These are phyloP conservation scores for Gracilaria vermiculophylla DNA, from an alignment of 23 red algal species.

Conservation along the genomic window DNA sequence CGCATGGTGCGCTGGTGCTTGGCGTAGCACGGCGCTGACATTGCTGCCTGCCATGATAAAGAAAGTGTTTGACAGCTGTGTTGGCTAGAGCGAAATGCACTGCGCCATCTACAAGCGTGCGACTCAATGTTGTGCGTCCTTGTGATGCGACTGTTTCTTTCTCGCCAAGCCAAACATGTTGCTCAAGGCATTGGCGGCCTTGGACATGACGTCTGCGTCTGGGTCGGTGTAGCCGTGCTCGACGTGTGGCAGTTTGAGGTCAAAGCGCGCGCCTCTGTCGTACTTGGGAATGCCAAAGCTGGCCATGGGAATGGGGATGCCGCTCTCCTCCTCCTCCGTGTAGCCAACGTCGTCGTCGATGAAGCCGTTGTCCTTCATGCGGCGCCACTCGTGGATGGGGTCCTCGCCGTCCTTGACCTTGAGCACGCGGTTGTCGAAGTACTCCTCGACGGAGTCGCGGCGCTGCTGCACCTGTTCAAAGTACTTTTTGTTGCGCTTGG, in stretches of 20 bases:
- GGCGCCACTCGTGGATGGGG: slow-evolving; percentile 75
- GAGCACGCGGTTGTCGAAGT: slow-evolving; percentile 57
- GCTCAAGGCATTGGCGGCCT: slow-evolving; percentile 40
- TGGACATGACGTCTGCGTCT: slow-evolving; percentile 86
- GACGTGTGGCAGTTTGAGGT: slow-evolving; percentile 80
- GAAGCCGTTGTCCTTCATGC: slow-evolving; percentile 77
- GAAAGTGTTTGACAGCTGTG: too few relatives aligned
- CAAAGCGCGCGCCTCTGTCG: slow-evolving; percentile 86
- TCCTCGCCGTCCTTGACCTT: slow-evolving; percentile 79
- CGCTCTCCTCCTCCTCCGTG: slow-evolving; percentile 69
- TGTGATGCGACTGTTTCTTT: background rate
- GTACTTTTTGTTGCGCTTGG: slow-evolving; percentile 51
- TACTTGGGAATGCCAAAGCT: slow-evolving; percentile 88
- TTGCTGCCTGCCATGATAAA: too few relatives aligned
- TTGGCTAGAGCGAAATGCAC: background rate
- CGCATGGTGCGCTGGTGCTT: too few relatives aligned
- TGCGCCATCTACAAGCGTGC: too few relatives aligned
- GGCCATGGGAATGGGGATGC: slow-evolving; percentile 78
- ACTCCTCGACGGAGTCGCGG: slow-evolving; percentile 43
- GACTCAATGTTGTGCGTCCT: background rate
- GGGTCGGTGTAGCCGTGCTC: slow-evolving; percentile 72
- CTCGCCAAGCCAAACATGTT: slow-evolving; percentile 70
- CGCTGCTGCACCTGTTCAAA: slow-evolving; percentile 46
- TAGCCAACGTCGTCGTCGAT: slow-evolving; percentile 74
- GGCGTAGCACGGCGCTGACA: too few relatives aligned